phyloP scores from a whole-genome alignment of 176 grass and related monocot genomes.

The Aegilops sharonensis region DNA sequence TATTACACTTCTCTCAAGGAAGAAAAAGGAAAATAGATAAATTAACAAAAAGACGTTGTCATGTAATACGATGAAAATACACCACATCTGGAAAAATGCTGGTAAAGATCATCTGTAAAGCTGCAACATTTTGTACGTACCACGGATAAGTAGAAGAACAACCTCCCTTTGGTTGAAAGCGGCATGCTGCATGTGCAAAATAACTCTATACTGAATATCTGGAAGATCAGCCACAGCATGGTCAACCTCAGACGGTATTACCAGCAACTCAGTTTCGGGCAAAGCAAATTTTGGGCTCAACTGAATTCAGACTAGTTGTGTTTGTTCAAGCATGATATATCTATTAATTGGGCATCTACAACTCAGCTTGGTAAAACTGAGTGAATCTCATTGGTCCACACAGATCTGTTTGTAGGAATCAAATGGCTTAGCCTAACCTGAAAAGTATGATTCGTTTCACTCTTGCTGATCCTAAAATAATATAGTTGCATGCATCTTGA shows the following conservation, averaged over 20 bases:
- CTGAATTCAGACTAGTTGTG: not conserved
- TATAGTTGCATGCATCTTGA: not conserved
- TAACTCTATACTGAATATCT: not conserved
- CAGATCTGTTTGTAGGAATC: not conserved
- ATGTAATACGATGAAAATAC: not conserved
- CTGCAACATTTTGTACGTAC: not conserved
- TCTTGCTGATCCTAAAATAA: not conserved
- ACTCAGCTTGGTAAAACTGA: not conserved
- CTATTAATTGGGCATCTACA: not conserved
- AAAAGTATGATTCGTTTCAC: not conserved
- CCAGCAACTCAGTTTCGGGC: not conserved
- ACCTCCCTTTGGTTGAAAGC: not conserved
- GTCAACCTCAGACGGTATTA: not conserved
- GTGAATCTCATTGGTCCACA: not conserved
- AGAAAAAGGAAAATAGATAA: no score
- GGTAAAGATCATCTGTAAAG: not conserved
- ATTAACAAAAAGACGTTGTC: no score
- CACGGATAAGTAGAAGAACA: not conserved
- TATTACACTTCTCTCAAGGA: no score
- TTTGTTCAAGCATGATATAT: not conserved
- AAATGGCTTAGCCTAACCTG: not conserved
- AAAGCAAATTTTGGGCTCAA: not conserved
- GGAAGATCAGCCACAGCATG: not conserved
- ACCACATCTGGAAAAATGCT: not conserved
- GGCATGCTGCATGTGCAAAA: not conserved